Conservation (phyloP, 805 yeast species). For the Candida quercuum region DNA sequence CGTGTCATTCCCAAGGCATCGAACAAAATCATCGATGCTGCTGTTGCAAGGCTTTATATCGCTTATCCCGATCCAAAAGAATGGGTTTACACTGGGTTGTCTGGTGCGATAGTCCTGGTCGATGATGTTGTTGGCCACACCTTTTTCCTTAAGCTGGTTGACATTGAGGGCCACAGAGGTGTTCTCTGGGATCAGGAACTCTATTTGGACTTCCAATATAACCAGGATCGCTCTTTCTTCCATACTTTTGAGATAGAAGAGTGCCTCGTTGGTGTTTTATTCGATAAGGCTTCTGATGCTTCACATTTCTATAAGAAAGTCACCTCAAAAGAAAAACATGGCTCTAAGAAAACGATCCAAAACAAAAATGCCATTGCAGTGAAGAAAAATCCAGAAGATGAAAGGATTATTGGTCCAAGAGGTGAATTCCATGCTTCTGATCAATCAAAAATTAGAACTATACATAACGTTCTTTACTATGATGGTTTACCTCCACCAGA, state of each 20-base stretch:
- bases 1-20: conserved; percentile 84
- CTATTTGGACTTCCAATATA: conserved; percentile 80
- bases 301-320: conserved; percentile 79
- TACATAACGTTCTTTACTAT: conserved; percentile 60
- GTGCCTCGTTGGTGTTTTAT: conserved; percentile 78
- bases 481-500: conserved; percentile 80
- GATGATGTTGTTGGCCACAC: conserved; percentile 95
- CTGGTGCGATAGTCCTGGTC: conserved; percentile 82
- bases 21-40: conserved; percentile 83
- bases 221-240: conserved; percentile 92
- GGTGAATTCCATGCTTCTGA: conserved; percentile 30
- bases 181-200: conserved; percentile 97
- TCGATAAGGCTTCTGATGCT: conserved; percentile 88
- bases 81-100: conserved; percentile 86
- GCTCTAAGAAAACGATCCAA: conserved; percentile 75
- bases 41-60: conserved; percentile 83
- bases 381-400: conserved; percentile 41
- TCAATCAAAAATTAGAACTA: conserved; percentile 48
- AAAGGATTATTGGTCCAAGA: conserved; percentile 25
- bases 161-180: conserved; percentile 74
- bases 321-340: conserved; percentile 70
- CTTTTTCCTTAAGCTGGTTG: conserved; percentile 84
- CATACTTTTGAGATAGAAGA: conserved; percentile 93
- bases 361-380: conserved; percentile 87
- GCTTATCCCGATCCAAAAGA: conserved; percentile 78